Conservation (phyloP, 2,329 filamentous ascomycete genomes). For the Corniculantispora saksenae region DNA sequence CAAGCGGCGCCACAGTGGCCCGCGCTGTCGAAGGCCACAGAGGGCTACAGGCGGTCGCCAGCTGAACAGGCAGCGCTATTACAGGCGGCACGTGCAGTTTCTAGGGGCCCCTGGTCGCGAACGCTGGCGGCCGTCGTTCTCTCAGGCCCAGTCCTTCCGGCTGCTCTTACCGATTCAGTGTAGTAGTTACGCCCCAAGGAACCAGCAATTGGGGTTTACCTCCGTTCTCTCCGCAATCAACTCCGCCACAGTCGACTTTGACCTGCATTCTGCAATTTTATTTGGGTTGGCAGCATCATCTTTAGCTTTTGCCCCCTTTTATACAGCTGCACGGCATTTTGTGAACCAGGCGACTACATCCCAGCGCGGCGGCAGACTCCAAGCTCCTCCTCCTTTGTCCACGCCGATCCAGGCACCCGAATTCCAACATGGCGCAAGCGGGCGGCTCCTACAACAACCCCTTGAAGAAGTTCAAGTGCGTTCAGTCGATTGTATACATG, state of each 20-base stretch:
- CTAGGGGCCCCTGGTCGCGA: constrained; percentile 4
- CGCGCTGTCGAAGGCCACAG: background rate
- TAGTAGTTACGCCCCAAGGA: background rate
- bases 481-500: constrained; percentile 12
- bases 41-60: background rate
- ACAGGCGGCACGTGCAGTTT: constrained; percentile 7
- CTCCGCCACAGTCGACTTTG: constrained; percentile 11
- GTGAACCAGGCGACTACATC: background rate
- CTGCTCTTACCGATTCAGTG: constrained; percentile 16
- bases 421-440: constrained; percentile 71
- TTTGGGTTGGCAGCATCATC: constrained; percentile 28
- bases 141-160: background rate
- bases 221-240: constrained; percentile 17
- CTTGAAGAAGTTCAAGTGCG: constrained; percentile 99
- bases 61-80: background rate
- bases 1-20: background rate
- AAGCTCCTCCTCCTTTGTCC: constrained; percentile 15
- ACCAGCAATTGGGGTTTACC: constrained; percentile 8
- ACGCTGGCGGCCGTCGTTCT: background rate
- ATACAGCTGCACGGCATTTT: background rate
- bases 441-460: constrained; percentile 96
- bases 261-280: constrained; percentile 21
- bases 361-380: constrained; percentile 10
- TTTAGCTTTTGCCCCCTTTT: constrained; percentile 26
- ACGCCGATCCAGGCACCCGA: constrained; percentile 21